Percentiles rank a stretch among this genome's conserved stretches.
Evolutionary conservation across 2,329 filamentous ascomycete genomes (phyloP).

Genomic region (Tolypocladium paradoxum): DNA sequence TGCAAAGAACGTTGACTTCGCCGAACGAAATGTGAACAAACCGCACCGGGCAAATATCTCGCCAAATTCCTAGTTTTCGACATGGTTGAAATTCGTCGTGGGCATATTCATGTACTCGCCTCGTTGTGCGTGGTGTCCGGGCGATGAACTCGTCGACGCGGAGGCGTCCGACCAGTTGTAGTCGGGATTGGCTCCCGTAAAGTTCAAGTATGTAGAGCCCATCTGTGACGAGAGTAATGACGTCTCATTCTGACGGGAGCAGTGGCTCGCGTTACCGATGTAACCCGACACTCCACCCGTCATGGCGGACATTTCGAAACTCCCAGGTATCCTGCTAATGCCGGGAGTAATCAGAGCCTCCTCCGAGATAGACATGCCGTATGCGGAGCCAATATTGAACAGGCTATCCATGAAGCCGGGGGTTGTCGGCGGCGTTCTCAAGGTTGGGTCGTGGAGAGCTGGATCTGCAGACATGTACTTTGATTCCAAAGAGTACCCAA

Average conservation of each 20-base stretch:
- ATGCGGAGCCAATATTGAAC: slow-evolving; percentile 27
- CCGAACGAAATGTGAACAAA: not conserved
- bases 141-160: slow-evolving; percentile 21
- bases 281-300: slow-evolving; percentile 33
- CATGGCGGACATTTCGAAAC: slow-evolving; percentile 32
- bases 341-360: slow-evolving; percentile 39
- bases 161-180: slow-evolving; percentile 41
- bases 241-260: slow-evolving; percentile 31
- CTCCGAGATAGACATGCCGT: slow-evolving; percentile 30
- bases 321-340: slow-evolving; percentile 31
- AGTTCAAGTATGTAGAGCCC: slow-evolving; percentile 28
- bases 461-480: slow-evolving; percentile 19
- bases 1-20: not conserved
- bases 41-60: not conserved
- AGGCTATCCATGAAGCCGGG: slow-evolving; percentile 35
- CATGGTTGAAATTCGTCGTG: slow-evolving; percentile 12
- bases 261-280: slow-evolving; percentile 25
- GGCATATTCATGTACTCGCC: slow-evolving; percentile 27
- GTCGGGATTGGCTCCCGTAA: slow-evolving; percentile 29
- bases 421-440: slow-evolving; percentile 44
- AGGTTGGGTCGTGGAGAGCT: slow-evolving; percentile 28
- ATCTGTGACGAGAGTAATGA: slow-evolving; percentile 34
- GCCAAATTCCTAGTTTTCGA: not conserved
- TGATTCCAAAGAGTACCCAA: slow-evolving; percentile 20
- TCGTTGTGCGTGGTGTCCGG: slow-evolving; percentile 17